phyloP scores from a whole-genome alignment of 345 rosid genomes.

The Populus euphratica region DNA sequence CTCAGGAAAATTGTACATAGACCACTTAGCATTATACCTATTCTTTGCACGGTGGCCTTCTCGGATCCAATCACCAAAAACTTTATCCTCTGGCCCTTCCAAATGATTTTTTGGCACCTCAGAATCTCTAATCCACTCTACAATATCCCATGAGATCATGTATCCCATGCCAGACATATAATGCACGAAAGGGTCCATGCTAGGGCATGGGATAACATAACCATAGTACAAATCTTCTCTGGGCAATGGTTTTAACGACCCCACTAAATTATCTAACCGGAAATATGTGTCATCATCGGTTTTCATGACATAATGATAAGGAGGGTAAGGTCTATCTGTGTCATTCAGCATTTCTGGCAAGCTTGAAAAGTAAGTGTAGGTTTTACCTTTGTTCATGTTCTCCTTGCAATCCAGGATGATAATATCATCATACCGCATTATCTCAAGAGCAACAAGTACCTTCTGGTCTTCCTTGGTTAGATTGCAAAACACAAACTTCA shows the following conservation, averaged over 20 bases:
- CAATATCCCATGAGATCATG: constrained; percentile 79
- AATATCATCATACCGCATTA: constrained; percentile 78
- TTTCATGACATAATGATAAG: constrained; percentile 87
- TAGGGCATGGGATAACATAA: constrained; percentile 72
- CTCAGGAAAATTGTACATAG: constrained; percentile 71
- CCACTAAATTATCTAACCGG: constrained; percentile 47
- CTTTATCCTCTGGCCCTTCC: constrained; percentile 73
- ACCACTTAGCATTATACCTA: constrained; percentile 78
- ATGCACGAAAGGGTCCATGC: constrained; percentile 83
- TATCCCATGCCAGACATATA: constrained; percentile 97
- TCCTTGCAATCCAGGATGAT: constrained; percentile 72
- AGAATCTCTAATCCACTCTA: constrained; percentile 72
- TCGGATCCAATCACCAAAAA: constrained; percentile 70
- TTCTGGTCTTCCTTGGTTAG: constrained; percentile 82
- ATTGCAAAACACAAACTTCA: constrained; percentile 91
- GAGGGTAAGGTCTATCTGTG: constrained; percentile 42
- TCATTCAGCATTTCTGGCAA: constrained; percentile 52
- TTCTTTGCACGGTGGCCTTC: constrained; percentile 63
- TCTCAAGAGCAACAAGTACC: constrained; percentile 77
- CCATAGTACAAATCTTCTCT: constrained; percentile 83
- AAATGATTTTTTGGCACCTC: constrained; percentile 61
- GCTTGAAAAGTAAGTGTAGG: constrained; percentile 76
- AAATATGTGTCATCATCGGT: constrained; percentile 71
- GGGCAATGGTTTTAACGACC: constrained; percentile 60
- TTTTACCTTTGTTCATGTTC: constrained; percentile 90